Base-by-base conservation (phyloP, 139 green algal genomes). In the Asterochloris sp. region DNA sequence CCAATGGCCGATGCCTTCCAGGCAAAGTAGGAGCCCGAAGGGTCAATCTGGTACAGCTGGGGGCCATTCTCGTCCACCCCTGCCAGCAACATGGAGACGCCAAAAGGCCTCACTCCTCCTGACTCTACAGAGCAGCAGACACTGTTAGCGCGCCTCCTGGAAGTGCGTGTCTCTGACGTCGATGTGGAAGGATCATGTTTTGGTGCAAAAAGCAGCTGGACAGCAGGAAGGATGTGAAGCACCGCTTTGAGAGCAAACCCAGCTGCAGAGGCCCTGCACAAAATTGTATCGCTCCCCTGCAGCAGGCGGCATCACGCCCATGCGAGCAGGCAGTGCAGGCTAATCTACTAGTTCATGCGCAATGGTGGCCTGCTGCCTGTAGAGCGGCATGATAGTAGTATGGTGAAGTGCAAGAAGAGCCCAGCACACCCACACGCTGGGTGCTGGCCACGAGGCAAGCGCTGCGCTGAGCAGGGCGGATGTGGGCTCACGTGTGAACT, bases 11-110 rank as follows among this genome's bases (percentile, higher is more conserved):
- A 95, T 8, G 96, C 96, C 89, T 98, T 98, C 89, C 96, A 99
- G 0, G 96, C 96, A 91, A 99, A 99, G 89, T 98, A 99, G 17
- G 96, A 96, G 63, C 96, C 96, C 4, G 92, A 97, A 21, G 96
- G 96, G 84, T 99, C 96, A 47, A 98, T 92, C 91, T 99, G 97
- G 88, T 99, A 99, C 74, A 99, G 92, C 90, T 99, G 97, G 28
- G 97, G 97, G 62, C 97, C 95, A 76, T 97, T 92, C 28, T 96
- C 93, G 84, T 99, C 97, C 69, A 93, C 97, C 10, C 97, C 97
- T 14, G 97, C 97, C 84, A 99, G 90, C 73, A 99, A 87, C 67
- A 99, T 86, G 12, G 95, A 99, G 75, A 99, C 97, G 60, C 97
- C 97, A 90, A 99, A 99, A 0, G 97, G 97, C 62, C 97, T 89